Evolutionary conservation across 1,284 basidiomycete species (phyloP).

Genomic region (Sporisorium sorghi): DNA sequence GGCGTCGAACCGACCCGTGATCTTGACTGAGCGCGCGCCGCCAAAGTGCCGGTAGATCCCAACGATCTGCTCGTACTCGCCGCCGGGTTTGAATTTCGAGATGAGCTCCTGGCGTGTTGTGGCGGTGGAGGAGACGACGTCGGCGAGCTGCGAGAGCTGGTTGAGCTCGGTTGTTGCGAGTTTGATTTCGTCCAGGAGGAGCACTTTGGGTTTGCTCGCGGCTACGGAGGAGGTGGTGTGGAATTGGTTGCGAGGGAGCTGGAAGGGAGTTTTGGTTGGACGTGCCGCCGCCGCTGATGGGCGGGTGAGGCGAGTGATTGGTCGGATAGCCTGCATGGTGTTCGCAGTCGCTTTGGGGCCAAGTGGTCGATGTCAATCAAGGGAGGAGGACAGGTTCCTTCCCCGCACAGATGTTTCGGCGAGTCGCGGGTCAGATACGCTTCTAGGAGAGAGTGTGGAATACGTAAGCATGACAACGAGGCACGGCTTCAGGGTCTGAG

Average conservation of each 20-base stretch:
- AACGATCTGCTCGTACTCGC: slow-evolving; percentile 76
- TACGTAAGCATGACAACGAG: slow-evolving; percentile 36
- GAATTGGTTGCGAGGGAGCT: slow-evolving; percentile 7
- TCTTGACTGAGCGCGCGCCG: slow-evolving; percentile 55
- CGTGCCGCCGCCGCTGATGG: background rate
- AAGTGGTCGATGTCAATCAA: background rate
- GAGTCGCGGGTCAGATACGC: background rate
- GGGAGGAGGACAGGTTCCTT: background rate
- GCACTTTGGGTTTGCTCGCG: slow-evolving; percentile 48
- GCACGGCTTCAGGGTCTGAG: slow-evolving; percentile 8
- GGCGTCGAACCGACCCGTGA: slow-evolving; percentile 57
- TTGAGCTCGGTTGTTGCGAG: slow-evolving; percentile 50
- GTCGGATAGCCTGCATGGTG: slow-evolving; percentile 5
- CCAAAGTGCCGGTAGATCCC: slow-evolving; percentile 84
- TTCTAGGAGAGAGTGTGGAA: background rate
- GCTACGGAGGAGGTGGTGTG: slow-evolving; percentile 14
- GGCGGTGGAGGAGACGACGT: slow-evolving; percentile 42
- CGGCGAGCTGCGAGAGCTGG: slow-evolving; percentile 38
- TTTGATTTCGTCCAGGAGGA: slow-evolving; percentile 61
- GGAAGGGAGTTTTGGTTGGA: background rate
- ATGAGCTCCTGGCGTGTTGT: slow-evolving; percentile 49
- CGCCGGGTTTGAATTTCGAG: slow-evolving; percentile 36
- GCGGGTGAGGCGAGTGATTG: background rate
- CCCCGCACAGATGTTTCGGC: background rate
- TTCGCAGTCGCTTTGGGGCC: background rate